These are phyloP conservation scores for Debaryomyces udenii DNA, from an alignment of 1,139 yeast genomes.

Conservation along the genomic window DNA sequence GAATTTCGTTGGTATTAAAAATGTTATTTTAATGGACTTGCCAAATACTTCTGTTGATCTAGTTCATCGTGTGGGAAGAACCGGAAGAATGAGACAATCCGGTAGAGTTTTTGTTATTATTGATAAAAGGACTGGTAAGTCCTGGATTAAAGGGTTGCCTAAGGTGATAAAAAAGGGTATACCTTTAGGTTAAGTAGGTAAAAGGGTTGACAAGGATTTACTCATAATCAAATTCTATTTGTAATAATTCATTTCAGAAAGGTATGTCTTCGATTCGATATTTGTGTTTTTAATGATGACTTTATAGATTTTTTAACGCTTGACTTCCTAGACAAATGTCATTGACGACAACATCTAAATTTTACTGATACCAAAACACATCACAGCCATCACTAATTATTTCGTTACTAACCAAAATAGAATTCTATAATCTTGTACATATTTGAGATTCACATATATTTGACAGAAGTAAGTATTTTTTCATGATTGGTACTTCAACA, in stretches of 20 bases:
- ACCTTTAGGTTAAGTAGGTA: conserved; percentile 34
- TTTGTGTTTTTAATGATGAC: conserved; percentile 10
- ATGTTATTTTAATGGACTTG: conserved; percentile 81
- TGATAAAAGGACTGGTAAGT: conserved; percentile 64
- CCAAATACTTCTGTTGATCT: conserved; percentile 86
- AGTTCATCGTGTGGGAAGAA: conserved; percentile 90
- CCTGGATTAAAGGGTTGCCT: conserved; percentile 87
- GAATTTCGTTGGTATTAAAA: conserved; percentile 80
- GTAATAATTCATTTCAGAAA: not conserved
- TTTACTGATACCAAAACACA: conserved; percentile 4
- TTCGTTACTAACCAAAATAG: no score
- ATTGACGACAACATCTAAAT: conserved; percentile 10
- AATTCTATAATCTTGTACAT: no score
- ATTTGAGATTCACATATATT: not conserved
- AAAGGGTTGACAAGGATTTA: no score
- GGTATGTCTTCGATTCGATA: conserved; percentile 4
- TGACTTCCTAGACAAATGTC: conserved; percentile 13
- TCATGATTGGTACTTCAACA: conserved; percentile 4
- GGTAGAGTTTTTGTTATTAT: conserved; percentile 83
- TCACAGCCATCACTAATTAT: no score
- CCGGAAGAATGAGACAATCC: conserved; percentile 87
- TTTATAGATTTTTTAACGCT: conserved; percentile 12
- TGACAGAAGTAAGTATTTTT: conserved; percentile 8
- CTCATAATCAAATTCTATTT: no score
- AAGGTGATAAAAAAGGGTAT: conserved; percentile 62